Percentiles rank a stretch among this genome's conserved stretches.
Conservation (phyloP, 2,329 filamentous ascomycete species). For the Trichoderma breve region DNA sequence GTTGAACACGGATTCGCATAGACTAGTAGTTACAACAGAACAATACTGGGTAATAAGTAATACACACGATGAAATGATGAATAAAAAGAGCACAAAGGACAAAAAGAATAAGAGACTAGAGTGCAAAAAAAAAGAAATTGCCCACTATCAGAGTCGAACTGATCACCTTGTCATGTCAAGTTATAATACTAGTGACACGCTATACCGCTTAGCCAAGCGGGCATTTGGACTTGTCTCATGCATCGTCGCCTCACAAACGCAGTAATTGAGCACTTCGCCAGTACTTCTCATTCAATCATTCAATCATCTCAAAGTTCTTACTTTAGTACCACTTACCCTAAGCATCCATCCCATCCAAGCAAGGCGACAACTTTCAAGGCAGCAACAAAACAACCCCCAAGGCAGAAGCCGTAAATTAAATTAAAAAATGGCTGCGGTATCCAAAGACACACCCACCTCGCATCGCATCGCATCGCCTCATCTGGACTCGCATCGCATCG, state of each 20-base stretch:
- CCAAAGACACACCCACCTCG: neutral
- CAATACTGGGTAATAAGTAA: neutral
- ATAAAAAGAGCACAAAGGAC: neutral
- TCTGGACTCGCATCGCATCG: neutral
- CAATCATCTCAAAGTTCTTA: neutral
- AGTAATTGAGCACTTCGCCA: neutral
- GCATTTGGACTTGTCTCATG: neutral
- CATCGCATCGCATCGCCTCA: neutral
- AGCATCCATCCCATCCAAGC: neutral
- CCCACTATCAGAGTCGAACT: slow-evolving; percentile 21
- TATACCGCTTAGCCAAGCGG: slow-evolving; percentile 22
- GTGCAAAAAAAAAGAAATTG: slow-evolving; percentile 3
- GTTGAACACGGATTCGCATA: neutral
- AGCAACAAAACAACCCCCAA: neutral
- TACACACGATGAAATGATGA: neutral
- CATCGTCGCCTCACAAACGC: neutral
- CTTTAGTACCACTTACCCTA: neutral
- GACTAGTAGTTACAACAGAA: neutral
- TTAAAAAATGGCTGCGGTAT: neutral
- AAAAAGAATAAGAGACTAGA: neutral
- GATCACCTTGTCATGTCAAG: slow-evolving; percentile 21
- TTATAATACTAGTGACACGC: slow-evolving; percentile 20
- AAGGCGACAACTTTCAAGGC: neutral
- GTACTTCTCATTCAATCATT: neutral
- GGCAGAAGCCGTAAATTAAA: neutral